Conservation (phyloP, 208 protist genomes). For the Trypanosoma rangeli region DNA sequence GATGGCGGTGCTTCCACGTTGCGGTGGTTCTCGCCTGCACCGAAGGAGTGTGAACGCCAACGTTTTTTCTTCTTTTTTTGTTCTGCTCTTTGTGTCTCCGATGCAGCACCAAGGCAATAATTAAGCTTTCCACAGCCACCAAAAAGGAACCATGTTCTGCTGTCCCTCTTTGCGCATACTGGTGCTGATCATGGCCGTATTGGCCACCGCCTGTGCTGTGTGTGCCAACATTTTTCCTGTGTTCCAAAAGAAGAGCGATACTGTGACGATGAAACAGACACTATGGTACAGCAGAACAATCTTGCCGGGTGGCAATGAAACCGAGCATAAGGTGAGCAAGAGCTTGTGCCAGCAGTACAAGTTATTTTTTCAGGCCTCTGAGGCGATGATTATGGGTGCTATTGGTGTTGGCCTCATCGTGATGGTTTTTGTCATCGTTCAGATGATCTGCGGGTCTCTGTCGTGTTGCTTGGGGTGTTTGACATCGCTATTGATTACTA, state of each 20-base stretch:
- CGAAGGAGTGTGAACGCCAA: neutral
- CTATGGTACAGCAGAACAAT: neutral
- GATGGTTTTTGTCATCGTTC: neutral
- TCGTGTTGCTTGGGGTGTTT: neutral
- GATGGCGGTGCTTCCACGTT: conserved; percentile 44
- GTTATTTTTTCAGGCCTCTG: neutral
- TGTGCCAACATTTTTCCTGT: neutral
- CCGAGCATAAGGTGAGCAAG: neutral
- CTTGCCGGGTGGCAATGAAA: neutral
- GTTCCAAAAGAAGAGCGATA: neutral
- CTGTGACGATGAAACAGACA: neutral
- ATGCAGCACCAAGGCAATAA: neutral
- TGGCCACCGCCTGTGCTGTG: neutral
- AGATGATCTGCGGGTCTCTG: neutral
- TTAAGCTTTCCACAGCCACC: neutral
- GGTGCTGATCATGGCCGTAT: neutral
- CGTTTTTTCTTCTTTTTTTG: neutral
- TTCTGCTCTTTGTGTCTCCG: neutral
- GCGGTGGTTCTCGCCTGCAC: neutral
- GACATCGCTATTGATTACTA: neutral
- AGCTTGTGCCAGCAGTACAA: neutral
- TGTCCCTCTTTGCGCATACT: neutral
- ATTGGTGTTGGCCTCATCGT: neutral
- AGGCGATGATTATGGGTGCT: neutral
- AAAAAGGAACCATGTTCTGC: conserved; percentile 1